Evolutionary conservation across 768 basidiomycete genomes (phyloP), one percentile per base, ranked within the genome.

Genomic region (Chalciporus piperatus): DNA sequence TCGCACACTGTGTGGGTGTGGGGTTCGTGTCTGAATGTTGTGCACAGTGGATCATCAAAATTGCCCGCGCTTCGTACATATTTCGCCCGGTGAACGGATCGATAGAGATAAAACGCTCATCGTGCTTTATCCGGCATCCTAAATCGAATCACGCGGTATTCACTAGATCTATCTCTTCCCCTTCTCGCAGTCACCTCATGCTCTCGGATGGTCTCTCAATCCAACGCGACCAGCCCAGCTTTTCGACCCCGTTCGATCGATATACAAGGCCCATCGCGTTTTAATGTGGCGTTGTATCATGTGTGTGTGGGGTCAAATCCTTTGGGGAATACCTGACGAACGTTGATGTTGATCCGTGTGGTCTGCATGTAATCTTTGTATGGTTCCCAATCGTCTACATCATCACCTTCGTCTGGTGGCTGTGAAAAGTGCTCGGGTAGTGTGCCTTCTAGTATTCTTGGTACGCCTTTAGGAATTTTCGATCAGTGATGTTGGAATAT

Each of bases 291-390:
- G 48, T 40, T 47, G 45, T n/a, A 17, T 38, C 37, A 22, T 12
- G 33, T 41, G 22, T 20, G 47, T 47, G 38, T 17, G 16, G 76
- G 72, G 49, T 70, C 64, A 47, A 89, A 90, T 3, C 80, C 84
- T 61, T 79, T 86, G 2, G 88, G 87, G 63, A 91, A 90, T 6
- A 91, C 89, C 65, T 97, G 93, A 48, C 96, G 76, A 8, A 92
- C 91, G 59, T 98, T 98, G 50, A 98, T 76, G 63, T 98, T 98
- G 62, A 98, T 88, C 51, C 96, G 76, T 2, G 86, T 79, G 3
- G 77, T 77, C 41, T 62, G 69, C 67, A 93, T 71, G 66, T 91
- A 93, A 25, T 77, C 73, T 50, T 72, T 78, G 59, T 83, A 91
- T 6, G 76, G 74, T 17, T 60, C 57, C 89, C 89, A 94, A 22